Conservation (phyloP, 345 rosid species). For the Gossypium stocksii region DNA sequence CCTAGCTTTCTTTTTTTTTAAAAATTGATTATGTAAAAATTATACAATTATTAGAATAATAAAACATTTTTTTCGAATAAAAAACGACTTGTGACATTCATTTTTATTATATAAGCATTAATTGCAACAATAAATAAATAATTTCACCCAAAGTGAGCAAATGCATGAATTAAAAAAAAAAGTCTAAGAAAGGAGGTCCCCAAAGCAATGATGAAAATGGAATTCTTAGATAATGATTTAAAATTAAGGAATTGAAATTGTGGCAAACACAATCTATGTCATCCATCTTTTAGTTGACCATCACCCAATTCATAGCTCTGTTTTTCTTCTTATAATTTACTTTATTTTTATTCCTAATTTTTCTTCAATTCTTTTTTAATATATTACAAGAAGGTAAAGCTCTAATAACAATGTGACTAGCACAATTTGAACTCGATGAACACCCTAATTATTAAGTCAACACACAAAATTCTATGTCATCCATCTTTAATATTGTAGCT, state of each 20-base stretch:
- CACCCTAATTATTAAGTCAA: fast-evolving
- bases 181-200: background rate
- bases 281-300: background rate
- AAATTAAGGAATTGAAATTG: background rate
- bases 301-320: too few species aligned
- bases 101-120: background rate
- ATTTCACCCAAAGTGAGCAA: background rate
- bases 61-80: background rate
- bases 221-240: background rate
- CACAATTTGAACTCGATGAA: too few species aligned
- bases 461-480: background rate
- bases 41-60: background rate
- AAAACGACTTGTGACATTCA: background rate
- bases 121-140: background rate
- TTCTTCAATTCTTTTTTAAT: too few species aligned
- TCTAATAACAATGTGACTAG: fast-evolving
- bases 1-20: background rate
- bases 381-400: too few species aligned
- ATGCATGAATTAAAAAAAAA: background rate
- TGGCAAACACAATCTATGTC: background rate
- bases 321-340: too few species aligned
- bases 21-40: background rate
- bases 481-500: background rate
- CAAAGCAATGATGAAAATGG: background rate
- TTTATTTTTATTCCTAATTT: too few species aligned